These are phyloP conservation scores for Aspergillus cavernicola DNA, from an alignment of 495 filamentous ascomycete genomes.

Conservation along the genomic window DNA sequence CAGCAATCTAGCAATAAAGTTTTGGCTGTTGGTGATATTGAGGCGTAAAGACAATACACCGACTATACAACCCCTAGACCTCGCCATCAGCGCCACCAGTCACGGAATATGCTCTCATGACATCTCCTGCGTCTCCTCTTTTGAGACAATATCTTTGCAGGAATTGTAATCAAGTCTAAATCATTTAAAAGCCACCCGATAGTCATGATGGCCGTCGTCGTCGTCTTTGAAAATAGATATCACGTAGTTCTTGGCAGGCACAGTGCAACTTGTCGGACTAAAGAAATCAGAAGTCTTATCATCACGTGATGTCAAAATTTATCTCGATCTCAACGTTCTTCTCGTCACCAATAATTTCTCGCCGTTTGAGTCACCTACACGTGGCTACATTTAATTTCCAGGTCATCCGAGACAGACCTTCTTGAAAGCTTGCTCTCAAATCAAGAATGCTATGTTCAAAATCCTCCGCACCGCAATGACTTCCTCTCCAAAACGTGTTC, in stretches of 20 bases:
- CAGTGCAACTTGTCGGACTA: background rate
- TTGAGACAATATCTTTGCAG: background rate
- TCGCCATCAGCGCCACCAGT: conserved; percentile 3
- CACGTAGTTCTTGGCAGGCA: background rate
- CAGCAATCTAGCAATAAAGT: background rate
- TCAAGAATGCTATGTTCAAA: conserved; percentile 43
- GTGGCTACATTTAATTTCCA: too few species aligned
- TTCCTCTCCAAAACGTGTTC: conserved; percentile 52
- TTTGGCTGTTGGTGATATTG: background rate
- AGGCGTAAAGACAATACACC: background rate
- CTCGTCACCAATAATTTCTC: too few species aligned
- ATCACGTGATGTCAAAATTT: background rate
- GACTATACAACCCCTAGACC: background rate
- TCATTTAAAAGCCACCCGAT: background rate
- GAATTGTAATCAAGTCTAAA: background rate
- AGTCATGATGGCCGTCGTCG: background rate
- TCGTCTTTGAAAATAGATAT: background rate
- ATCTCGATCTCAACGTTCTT: background rate
- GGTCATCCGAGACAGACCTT: too few species aligned
- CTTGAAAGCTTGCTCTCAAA: too few species aligned
- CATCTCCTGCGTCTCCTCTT: background rate
- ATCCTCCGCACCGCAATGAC: conserved; percentile 52
- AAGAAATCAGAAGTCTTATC: background rate
- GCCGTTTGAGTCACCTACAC: too few species aligned
- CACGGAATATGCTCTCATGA: background rate